phyloP scores from a whole-genome alignment of 257 asterid species.

The Misopates orontium region DNA sequence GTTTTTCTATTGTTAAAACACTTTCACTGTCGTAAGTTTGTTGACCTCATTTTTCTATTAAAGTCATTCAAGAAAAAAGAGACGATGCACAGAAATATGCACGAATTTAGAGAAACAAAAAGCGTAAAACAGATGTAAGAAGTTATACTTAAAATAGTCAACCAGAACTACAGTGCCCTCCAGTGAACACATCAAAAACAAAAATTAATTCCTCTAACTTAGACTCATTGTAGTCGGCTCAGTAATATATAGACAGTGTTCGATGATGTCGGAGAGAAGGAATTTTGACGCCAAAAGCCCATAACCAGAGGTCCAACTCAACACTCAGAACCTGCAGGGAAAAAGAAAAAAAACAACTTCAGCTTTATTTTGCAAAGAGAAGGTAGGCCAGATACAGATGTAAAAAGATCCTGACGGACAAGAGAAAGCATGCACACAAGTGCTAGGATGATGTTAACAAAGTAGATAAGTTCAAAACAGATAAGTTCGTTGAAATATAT shows the following conservation, averaged over 20 bases:
- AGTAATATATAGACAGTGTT: conserved; percentile 80
- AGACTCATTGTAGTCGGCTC: conserved; percentile 28
- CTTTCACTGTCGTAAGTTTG: neutral
- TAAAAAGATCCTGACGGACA: neutral
- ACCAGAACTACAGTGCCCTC: neutral
- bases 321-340: conserved; percentile 80
- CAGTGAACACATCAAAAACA: conserved; percentile 19
- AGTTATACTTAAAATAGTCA: neutral
- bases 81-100: neutral
- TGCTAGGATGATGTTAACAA: conserved; percentile 3
- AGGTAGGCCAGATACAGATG: conserved; percentile 1
- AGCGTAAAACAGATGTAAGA: conserved; percentile 6
- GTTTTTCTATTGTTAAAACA: neutral
- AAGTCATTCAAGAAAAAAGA: conserved; percentile 13
- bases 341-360: conserved; percentile 23
- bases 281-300: conserved; percentile 74
- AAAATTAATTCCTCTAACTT: conserved; percentile 10
- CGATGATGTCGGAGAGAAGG: conserved; percentile 85
- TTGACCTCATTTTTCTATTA: neutral
- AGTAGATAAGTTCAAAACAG: neutral
- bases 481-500: neutral
- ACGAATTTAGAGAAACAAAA: conserved; percentile 8
- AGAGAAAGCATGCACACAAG: conserved; percentile 1
- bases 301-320: conserved; percentile 95
- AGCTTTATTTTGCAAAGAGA: conserved; percentile 13